Base-by-base conservation (phyloP, 352 stramenopile genomes). In the Thraustochytrium striatum region DNA sequence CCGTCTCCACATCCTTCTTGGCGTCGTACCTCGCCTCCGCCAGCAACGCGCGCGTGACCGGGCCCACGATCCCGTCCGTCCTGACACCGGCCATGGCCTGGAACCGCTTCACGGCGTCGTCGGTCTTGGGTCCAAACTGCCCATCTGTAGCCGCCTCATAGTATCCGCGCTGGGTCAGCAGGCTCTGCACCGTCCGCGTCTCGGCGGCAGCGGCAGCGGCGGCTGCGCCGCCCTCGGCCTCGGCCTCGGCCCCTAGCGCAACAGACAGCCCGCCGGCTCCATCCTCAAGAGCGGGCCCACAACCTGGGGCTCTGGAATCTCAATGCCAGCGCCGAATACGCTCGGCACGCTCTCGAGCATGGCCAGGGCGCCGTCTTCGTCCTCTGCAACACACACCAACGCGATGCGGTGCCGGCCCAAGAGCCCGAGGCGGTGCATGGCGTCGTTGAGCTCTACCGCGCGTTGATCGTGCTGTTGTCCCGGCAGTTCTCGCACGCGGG, bases 381-480 rank as follows among this genome's bases (percentile, higher is more conserved):
- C 55, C 33, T 58, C 57, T 28, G 21, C 57, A 30, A 57, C 28
- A 3, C 13, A 25, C 3, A 39, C 35, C 9, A 79, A 19, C 2
- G 41, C 70, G 43, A 39, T 32, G 16, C 65, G 25, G 35, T 32
- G 41, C n/a, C 57, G 57, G 25, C 52, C 30, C 33, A 25, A 19
- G 9, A 1, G 36, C 3, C 35, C 43, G 16, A 70, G 57, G n/a
- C 30, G 41, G n/a, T 30, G 21, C 16, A 80, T 33, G 11, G 19
- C 19, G 33, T n/a, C 47, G 28, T 65, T 70, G 16, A 80, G 28
- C 33, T 80, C 57, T 25, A 80, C n/a, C n/a, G n/a, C n/a, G n/a
- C 39, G 41, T 80, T 28, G 28, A 72, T 25, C 19, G n/a, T 9
- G 19, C 33, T 28, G n/a, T 55, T 41, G 11, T 38, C 33, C 8